Evolutionary conservation across 768 basidiomycete species (phyloP), one percentile per base, ranked within the genome.

Genomic region (Termitomyces sp.): DNA sequence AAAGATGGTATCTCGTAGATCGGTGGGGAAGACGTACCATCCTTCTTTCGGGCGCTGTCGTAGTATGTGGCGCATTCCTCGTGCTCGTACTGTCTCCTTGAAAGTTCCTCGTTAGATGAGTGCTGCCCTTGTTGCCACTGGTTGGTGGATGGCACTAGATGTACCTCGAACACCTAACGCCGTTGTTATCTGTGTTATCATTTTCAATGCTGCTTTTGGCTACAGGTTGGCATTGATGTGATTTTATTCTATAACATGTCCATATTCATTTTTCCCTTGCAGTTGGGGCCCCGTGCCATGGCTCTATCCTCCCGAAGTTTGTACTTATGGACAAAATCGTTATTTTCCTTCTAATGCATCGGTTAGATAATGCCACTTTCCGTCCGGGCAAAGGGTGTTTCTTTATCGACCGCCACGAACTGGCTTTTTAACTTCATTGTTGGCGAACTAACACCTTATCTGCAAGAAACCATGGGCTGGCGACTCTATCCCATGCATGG

Each of bases 401-500:
- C 93, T 7, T 68, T 97, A 38, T 96, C 94, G 0, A 97, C 96
- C 5, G 94, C 94, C 15, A 96, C 92, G 8, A 91, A 91, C 67
- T 90, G 85, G 87, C 81, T 81, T n/a, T 92, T 92, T 79, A 95
- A 95, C 73, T 96, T 89, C 74, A 74, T 94, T 60, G 92, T 98
- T 44, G 95, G 95, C 36, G 90, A 91, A 71, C 79, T 86, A 33
- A 98, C 95, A 0, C 96, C 95, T 1, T 83, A 86, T 57, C 77
- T 97, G 42, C 94, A 96, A 74, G 93, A 95, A 61, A 73, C 83
- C 22, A 96, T 98, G 66, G 83, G 82, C 45, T 98, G 96, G 95
- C 82, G 91, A 51, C 72, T 98, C 58, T 97, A 98, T 76, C 92
- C 93, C 0, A 96, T 98, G 94, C 94, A 96, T 67, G 93, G 89